These are phyloP conservation scores for Boeremia lycopersici DNA, from an alignment of 2,329 filamentous ascomycete genomes.

Conservation along the genomic window DNA sequence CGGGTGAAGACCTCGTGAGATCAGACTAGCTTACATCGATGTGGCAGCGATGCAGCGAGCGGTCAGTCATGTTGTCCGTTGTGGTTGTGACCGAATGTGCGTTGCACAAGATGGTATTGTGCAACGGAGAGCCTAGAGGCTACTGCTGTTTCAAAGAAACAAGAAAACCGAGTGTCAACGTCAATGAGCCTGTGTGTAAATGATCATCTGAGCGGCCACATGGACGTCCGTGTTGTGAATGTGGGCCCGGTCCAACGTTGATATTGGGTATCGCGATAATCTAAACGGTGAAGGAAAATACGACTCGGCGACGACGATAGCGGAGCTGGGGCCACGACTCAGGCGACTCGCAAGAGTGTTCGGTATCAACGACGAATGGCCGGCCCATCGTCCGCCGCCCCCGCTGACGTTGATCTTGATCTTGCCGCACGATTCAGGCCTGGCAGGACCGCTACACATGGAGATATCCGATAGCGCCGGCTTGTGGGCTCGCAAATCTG, in stretches of 20 bases:
- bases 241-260: background rate
- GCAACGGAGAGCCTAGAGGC: background rate
- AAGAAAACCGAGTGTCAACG: background rate
- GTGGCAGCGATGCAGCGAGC: slow-evolving; percentile 1
- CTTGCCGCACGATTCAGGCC: slow-evolving; percentile 16
- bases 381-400: slow-evolving; percentile 10
- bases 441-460: slow-evolving; percentile 8
- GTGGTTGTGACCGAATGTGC: background rate
- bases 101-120: slow-evolving; percentile 1
- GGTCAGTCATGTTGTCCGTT: background rate
- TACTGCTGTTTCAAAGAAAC: background rate
- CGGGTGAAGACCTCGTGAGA: background rate
- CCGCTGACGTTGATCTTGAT: slow-evolving; percentile 18
- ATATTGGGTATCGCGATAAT: background rate
- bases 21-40: slow-evolving; percentile 1
- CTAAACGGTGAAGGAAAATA: background rate
- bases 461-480: slow-evolving; percentile 15
- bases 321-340: slow-evolving; percentile 10
- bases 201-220: background rate
- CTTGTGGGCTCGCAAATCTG: background rate
- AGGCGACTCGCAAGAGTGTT: slow-evolving; percentile 3
- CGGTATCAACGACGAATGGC: slow-evolving; percentile 14
- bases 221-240: background rate
- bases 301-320: slow-evolving; percentile 10
- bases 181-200: background rate